Evolutionary conservation across 192 early-diverging fungal species (phyloP).

Genomic region (Linderina pennispora): DNA sequence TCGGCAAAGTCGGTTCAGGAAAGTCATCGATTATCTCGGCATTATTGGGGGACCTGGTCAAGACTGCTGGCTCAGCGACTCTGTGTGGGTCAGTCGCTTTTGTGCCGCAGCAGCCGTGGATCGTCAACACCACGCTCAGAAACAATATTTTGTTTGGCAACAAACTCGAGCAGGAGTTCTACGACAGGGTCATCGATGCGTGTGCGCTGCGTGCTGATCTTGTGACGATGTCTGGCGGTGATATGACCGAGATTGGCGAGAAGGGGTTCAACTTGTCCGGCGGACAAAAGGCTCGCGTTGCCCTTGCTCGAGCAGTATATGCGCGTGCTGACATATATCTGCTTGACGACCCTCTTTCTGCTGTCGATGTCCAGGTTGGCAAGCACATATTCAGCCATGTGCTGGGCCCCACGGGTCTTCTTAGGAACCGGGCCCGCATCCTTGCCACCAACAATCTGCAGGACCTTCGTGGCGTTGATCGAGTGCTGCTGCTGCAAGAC

Average conservation of each 20-base stretch:
- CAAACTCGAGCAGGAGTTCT: constrained; percentile 67
- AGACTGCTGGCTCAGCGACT: constrained; percentile 54
- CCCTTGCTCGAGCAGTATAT: constrained; percentile 75
- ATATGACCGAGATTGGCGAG: constrained; percentile 90
- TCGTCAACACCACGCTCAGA: constrained; percentile 87
- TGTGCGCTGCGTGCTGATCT: constrained; percentile 88
- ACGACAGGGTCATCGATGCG: constrained; percentile 67
- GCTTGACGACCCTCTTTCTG: constrained; percentile 53
- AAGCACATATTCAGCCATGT: constrained; percentile 82
- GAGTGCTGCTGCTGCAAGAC: constrained; percentile 65
- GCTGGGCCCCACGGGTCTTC: constrained; percentile 78
- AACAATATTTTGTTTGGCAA: constrained; percentile 92
- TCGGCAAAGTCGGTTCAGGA: constrained; percentile 67
- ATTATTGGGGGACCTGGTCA: constrained; percentile 84
- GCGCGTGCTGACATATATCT: constrained; percentile 81
- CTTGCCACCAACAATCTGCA: constrained; percentile 80
- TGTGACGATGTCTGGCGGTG: constrained; percentile 78
- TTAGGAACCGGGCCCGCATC: constrained; percentile 70
- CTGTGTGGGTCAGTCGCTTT: constrained; percentile 63
- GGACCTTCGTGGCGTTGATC: constrained; percentile 60
- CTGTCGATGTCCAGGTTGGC: constrained; percentile 70
- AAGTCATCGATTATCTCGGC: constrained; percentile 75
- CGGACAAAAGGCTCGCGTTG: constrained; percentile 76
- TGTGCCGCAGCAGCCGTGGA: constrained; percentile 74
- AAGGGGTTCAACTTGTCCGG: constrained; percentile 87